A percentile compares a stretch with the other conserved stretches of the same genome.
phyloP scores from a whole-genome alignment of 169 alveolate species.

The Cryptosporidium viatorum region DNA sequence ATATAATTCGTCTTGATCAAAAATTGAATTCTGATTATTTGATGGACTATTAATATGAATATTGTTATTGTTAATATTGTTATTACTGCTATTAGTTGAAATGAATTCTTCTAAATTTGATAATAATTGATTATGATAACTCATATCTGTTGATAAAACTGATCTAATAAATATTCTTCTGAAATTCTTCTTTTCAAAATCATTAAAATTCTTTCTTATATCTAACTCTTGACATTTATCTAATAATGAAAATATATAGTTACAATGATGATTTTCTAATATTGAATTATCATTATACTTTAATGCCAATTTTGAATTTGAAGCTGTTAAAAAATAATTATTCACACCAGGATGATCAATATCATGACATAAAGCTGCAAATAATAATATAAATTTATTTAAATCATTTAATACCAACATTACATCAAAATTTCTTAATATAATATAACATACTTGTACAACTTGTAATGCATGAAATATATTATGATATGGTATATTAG shows the following conservation, averaged over 20 bases:
- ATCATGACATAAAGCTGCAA: constrained; percentile 87
- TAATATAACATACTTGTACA: constrained; percentile 80
- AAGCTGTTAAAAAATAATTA: constrained; percentile 79
- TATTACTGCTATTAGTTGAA: neutral
- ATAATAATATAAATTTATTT: constrained; percentile 80
- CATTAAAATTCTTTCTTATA: constrained; percentile 76
- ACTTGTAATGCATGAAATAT: constrained; percentile 89
- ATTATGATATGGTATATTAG: constrained; percentile 85
- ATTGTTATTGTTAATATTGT: no score
- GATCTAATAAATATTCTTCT: constrained; percentile 81
- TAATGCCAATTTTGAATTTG: constrained; percentile 79
- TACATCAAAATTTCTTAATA: constrained; percentile 73
- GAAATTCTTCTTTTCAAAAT: constrained; percentile 76
- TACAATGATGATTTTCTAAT: constrained; percentile 86
- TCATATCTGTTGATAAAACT: constrained; percentile 82
- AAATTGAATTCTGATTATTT: neutral
- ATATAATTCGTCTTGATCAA: neutral
- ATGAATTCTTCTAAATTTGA: constrained; percentile 38
- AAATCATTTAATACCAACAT: constrained; percentile 72
- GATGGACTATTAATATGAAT: no score
- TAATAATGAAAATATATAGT: constrained; percentile 15
- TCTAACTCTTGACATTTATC: constrained; percentile 70
- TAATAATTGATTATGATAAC: constrained; percentile 70
- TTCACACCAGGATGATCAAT: constrained; percentile 88
- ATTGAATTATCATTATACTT: constrained; percentile 84